These are phyloP conservation scores for Imleria badia DNA, from an alignment of 768 basidiomycete genomes.

Conservation along the genomic window DNA sequence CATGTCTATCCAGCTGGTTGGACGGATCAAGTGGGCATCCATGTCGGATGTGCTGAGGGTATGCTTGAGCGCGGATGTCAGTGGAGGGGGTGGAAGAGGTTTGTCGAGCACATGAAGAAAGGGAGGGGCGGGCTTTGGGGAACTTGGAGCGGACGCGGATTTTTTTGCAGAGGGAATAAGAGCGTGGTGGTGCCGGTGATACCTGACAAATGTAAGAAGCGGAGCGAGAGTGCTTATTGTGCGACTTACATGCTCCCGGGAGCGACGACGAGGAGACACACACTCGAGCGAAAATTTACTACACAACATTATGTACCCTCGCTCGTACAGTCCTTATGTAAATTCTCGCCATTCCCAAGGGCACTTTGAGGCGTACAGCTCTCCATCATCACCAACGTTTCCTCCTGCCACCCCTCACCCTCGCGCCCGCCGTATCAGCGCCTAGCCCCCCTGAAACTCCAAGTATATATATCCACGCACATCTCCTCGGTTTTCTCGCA, in stretches of 20 bases:
- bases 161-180: constrained; percentile 25
- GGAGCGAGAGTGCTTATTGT: not conserved
- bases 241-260: constrained; percentile 24
- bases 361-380: constrained; percentile 1
- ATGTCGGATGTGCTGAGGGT: constrained; percentile 26
- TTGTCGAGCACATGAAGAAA: constrained; percentile 32
- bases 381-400: not conserved
- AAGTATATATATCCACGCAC: not conserved
- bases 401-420: not conserved
- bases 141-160: constrained; percentile 28
- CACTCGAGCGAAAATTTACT: not conserved
- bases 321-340: constrained; percentile 25
- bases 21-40: constrained; percentile 23
- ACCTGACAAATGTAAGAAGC: constrained; percentile 11
- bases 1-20: constrained; percentile 28
- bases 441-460: not conserved
- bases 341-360: constrained; percentile 23
- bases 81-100: constrained; percentile 40
- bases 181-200: constrained; percentile 20
- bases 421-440: not conserved
- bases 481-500: constrained; percentile 19
- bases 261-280: not conserved
- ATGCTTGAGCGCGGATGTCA: constrained; percentile 26
- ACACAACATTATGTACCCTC: constrained; percentile 21
- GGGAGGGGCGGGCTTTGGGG: constrained; percentile 13